phyloP scores from a whole-genome alignment of 1,284 basidiomycete species.

The Heliocybe sulcata region DNA sequence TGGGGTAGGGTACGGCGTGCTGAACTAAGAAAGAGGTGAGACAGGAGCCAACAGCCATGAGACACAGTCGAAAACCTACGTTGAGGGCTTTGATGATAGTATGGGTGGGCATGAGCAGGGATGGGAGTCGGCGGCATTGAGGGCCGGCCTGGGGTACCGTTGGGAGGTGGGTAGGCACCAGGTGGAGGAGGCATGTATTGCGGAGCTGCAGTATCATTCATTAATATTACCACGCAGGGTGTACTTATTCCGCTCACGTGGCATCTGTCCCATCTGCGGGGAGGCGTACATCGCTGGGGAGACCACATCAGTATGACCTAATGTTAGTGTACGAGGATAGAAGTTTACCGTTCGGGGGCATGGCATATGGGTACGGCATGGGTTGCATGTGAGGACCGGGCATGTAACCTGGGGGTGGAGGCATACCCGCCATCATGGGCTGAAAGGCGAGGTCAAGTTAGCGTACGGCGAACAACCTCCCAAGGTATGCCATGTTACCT shows the following conservation, averaged over 20 bases:
- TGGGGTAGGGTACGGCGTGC: slow-evolving; percentile 75
- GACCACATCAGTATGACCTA: slow-evolving; percentile 1
- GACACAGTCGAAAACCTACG: slow-evolving; percentile 38
- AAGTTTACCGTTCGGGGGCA: slow-evolving; percentile 73
- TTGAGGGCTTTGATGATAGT: slow-evolving; percentile 82
- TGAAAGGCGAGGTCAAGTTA: slow-evolving; percentile 17
- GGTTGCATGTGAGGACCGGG: slow-evolving; percentile 73
- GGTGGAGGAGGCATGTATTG: slow-evolving; percentile 68
- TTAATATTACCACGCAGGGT: neutral
- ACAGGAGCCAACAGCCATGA: slow-evolving; percentile 7
- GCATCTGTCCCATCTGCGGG: slow-evolving; percentile 76
- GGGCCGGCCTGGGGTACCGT: slow-evolving; percentile 64
- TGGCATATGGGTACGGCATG: slow-evolving; percentile 71
- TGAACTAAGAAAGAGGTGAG: slow-evolving; percentile 44
- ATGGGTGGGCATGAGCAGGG: slow-evolving; percentile 74
- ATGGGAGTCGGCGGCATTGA: slow-evolving; percentile 84
- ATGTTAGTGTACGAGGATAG: slow-evolving; percentile 5
- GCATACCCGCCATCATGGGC: slow-evolving; percentile 81
- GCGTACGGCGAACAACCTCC: slow-evolving; percentile 1
- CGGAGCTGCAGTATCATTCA: slow-evolving; percentile 36
- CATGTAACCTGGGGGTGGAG: slow-evolving; percentile 71
- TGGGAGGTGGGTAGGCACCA: slow-evolving; percentile 64
- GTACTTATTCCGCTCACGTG: slow-evolving; percentile 42
- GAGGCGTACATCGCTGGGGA: slow-evolving; percentile 69
- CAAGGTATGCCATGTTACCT: slow-evolving; percentile 34